phyloP scores from a whole-genome alignment of 2,329 filamentous ascomycete species.

The Stenocarpella maydis region DNA sequence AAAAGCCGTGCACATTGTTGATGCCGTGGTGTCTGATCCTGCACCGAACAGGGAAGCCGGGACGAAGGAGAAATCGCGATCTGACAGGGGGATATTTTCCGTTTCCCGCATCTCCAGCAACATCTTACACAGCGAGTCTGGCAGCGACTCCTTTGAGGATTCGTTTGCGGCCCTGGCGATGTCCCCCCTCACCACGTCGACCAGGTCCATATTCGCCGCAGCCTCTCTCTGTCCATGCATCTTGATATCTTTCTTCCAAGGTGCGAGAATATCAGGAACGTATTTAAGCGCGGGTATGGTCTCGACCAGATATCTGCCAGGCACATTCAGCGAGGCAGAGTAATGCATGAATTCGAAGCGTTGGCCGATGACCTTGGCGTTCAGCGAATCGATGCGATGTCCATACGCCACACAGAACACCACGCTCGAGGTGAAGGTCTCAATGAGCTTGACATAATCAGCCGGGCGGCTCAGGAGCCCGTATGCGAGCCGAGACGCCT shows the following conservation, averaged over 20 bases:
- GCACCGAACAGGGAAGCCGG: constrained; percentile 53
- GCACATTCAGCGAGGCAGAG: constrained; percentile 55
- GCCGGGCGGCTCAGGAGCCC: constrained; percentile 50
- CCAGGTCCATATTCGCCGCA: constrained; percentile 50
- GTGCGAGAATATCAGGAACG: constrained; percentile 53
- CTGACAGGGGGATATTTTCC: constrained; percentile 49
- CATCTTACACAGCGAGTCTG: constrained; percentile 53
- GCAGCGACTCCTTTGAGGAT: constrained; percentile 42
- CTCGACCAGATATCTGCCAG: constrained; percentile 54
- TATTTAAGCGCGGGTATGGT: constrained; percentile 53
- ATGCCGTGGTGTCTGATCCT: constrained; percentile 59
- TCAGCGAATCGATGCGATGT: constrained; percentile 56
- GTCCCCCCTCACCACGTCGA: constrained; percentile 50
- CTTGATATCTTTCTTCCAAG: constrained; percentile 56
- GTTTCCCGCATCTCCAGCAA: constrained; percentile 51
- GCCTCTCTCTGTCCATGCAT: constrained; percentile 48
- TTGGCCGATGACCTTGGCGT: constrained; percentile 55
- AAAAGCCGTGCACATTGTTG: constrained; percentile 55
- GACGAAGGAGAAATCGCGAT: constrained; percentile 53
- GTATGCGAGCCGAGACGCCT: constrained; percentile 53
- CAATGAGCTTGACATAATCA: constrained; percentile 55
- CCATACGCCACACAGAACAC: constrained; percentile 61
- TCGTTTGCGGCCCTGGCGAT: constrained; percentile 46
- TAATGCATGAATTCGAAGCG: constrained; percentile 58
- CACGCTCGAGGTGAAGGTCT: constrained; percentile 57